These are phyloP conservation scores for Fraxinus dipetala DNA, from an alignment of 305 asterid species.

Conservation along the genomic window DNA sequence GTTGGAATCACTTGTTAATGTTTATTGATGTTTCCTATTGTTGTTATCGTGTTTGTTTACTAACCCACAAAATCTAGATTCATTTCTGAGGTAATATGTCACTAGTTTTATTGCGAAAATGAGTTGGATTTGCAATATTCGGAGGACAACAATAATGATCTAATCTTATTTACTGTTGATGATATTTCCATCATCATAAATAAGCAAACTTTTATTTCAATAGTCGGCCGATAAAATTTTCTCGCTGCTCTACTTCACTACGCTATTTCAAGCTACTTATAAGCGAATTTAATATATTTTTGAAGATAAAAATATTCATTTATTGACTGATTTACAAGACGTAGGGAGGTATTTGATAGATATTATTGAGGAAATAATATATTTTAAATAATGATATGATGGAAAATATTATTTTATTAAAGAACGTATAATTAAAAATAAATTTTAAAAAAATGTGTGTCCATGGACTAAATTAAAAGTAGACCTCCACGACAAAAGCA, in stretches of 20 bases:
- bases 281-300: not conserved
- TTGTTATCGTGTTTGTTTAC: not conserved
- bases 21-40: slow-evolving; percentile 1
- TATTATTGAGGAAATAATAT: too few relatives aligned
- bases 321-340: too few relatives aligned
- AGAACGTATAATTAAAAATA: too few relatives aligned
- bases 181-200: not conserved
- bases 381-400: too few relatives aligned
- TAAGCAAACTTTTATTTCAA: too few relatives aligned
- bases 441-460: too few relatives aligned
- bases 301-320: too few relatives aligned
- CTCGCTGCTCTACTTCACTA: not conserved
- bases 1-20: slow-evolving; percentile 23
- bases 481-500: too few relatives aligned
- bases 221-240: too few relatives aligned
- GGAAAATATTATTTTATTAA: too few relatives aligned
- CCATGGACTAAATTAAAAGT: too few relatives aligned
- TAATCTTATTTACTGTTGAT: not conserved
- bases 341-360: too few relatives aligned
- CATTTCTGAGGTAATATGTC: not conserved
- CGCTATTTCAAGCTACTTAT: not conserved
- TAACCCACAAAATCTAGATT: not conserved
- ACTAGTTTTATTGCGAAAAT: not conserved
- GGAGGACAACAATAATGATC: not conserved
- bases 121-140: not conserved